A percentile compares a stretch with the other conserved stretches of the same genome.
phyloP scores from a whole-genome alignment of 805 yeast species.

The Candida suzukii region DNA sequence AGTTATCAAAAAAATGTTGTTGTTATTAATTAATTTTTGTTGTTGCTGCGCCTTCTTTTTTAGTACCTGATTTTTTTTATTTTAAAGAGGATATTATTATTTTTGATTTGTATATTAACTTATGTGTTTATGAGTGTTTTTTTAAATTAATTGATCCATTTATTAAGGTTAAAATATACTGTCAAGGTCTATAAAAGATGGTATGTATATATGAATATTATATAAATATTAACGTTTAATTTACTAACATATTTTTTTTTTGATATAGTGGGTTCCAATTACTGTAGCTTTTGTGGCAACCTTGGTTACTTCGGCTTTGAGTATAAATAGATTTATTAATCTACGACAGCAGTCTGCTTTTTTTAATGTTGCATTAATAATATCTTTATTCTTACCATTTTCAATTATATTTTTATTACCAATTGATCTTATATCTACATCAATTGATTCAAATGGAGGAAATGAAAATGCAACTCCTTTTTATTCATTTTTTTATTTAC shows the following conservation, averaged over 20 bases:
- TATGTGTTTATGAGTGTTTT: too few species aligned
- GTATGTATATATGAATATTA: too few species aligned
- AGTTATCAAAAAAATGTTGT: too few species aligned
- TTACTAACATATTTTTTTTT: background rate
- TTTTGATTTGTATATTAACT: too few species aligned
- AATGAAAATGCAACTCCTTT: slow-evolving; percentile 17
- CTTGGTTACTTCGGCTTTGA: slow-evolving; percentile 23
- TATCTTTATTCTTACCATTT: slow-evolving; percentile 68
- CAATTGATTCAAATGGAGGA: slow-evolving; percentile 18
- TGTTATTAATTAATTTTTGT: too few species aligned
- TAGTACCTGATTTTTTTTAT: too few species aligned
- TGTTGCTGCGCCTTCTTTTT: too few species aligned
- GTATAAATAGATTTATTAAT: slow-evolving; percentile 29
- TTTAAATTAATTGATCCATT: too few species aligned
- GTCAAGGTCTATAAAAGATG: too few species aligned
- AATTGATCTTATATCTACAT: slow-evolving; percentile 58
- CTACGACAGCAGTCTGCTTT: slow-evolving; percentile 31
- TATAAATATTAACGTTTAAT: too few species aligned
- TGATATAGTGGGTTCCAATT: slow-evolving; percentile 18
- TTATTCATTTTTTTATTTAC: slow-evolving; percentile 36
- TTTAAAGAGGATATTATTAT: too few species aligned
- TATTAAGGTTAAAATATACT: too few species aligned
- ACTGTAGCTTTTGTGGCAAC: slow-evolving; percentile 16
- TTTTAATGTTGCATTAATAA: slow-evolving; percentile 38
- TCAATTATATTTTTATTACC: slow-evolving; percentile 72